Evolutionary conservation across 768 basidiomycete genomes (phyloP), one percentile per base, ranked within the genome.

Genomic region (Leucogyrophana mollusca): DNA sequence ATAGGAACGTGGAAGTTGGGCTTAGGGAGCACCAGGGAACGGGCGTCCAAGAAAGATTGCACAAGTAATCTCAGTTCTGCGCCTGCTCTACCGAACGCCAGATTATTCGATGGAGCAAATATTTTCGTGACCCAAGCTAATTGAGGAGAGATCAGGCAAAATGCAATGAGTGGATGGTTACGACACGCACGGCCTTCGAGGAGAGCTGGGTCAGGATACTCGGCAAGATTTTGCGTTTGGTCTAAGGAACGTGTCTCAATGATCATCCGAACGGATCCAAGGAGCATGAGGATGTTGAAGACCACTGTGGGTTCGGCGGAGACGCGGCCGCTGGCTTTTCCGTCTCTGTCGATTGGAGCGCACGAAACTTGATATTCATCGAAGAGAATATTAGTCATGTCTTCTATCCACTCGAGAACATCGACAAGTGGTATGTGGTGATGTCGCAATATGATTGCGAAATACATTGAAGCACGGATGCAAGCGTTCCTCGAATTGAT

Each of bases 381-480:
- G 45, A 79, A 63, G 20, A 95, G 70, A 2, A 63, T 54, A 6
- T 66, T 58, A 2, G 78, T 69, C 58, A 92, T 83, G 10, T 82
- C 80, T 3, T 69, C 68, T 33, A 89, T 67, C 85, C 92, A 93
- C 2, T 66, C 69, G 11, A 81, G 66, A 5, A 86, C 72, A 3
- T 77, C 73, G 14, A 72, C 57, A 9, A 90, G 53, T 4, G 76
- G 62, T 9, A 84, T 57, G 1, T 62, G 56, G 32, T 81, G 76
- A 23, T 80, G 78, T 17, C 78, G 73, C 56, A 84, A 68, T 9
- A 90, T 73, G 30, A 79, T 76, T 2, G 78, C 78, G 36, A 91
- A 74, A 58, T 85, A 79, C 73, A 83, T 81, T 59, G 87, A 71
- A 3, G 87, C 89, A 3, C 86, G 80, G 38, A 96, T 79, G 49